phyloP scores from a whole-genome alignment of 805 yeast genomes.

The Saccharomyces paradoxus region DNA sequence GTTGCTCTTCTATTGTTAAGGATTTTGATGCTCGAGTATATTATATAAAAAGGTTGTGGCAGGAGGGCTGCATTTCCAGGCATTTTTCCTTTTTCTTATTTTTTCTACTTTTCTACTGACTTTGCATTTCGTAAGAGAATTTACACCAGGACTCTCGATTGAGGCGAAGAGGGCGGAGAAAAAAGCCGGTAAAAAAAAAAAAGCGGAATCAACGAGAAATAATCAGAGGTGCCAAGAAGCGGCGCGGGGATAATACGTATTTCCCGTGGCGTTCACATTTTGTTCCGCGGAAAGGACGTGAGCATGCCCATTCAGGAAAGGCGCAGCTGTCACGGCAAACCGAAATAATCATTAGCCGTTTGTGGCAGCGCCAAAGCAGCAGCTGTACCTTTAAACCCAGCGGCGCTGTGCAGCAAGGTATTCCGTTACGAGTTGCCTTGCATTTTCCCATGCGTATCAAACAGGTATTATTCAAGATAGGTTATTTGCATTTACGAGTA shows the following conservation, averaged over 20 bases:
- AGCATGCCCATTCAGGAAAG: not conserved
- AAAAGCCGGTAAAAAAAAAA: conserved; percentile 2
- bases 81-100: not conserved
- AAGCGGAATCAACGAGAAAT: conserved; percentile 22
- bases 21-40: not conserved
- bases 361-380: not conserved
- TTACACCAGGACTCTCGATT: not conserved
- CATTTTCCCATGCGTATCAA: not conserved
- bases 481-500: not conserved
- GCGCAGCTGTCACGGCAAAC: not conserved
- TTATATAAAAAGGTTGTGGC: not conserved
- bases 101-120: not conserved
- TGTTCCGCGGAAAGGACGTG: not conserved
- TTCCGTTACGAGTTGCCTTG: not conserved
- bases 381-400: not conserved
- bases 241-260: not conserved
- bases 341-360: not conserved
- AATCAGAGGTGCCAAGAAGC: not conserved
- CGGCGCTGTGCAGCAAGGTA: not conserved
- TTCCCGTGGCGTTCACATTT: not conserved
- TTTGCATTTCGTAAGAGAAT: not conserved
- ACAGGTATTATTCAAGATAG: not conserved
- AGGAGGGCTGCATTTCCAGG: not conserved
- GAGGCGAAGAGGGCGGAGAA: not conserved
- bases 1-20: not conserved